Conservation (phyloP, 2,329 filamentous ascomycete species). For the Aspergillus fischeri region DNA sequence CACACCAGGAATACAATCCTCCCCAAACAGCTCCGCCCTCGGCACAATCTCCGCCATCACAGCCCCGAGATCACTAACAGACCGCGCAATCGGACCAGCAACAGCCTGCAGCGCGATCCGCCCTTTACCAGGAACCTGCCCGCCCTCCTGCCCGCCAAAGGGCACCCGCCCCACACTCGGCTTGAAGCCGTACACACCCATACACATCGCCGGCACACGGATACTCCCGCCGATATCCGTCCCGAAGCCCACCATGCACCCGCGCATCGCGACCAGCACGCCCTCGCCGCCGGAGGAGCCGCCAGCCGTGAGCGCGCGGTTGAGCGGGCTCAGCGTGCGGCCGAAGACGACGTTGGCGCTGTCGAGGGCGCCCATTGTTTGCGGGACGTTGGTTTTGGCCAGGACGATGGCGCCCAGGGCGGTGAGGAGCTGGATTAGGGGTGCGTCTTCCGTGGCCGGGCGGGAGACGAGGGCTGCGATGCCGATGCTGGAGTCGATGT, state of each 20-base stretch:
- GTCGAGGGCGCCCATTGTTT: conserved; percentile 54
- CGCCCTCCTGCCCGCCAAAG: conserved; percentile 50
- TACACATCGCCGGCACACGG: conserved; percentile 48
- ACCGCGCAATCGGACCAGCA: conserved; percentile 40
- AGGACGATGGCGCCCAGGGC: conserved; percentile 63
- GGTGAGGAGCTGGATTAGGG: conserved; percentile 56
- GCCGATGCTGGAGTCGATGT: conserved; percentile 52
- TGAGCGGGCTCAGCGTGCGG: conserved; percentile 60
- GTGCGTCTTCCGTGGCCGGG: conserved; percentile 53
- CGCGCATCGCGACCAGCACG: conserved; percentile 55
- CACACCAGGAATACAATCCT: conserved; percentile 40
- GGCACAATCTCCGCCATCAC: conserved; percentile 52
- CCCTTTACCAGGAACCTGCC: conserved; percentile 43
- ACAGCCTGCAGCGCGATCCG: conserved; percentile 50
- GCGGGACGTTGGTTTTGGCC: conserved; percentile 66
- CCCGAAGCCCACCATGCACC: conserved; percentile 57
- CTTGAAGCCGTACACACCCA: conserved; percentile 51
- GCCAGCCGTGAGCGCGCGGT: conserved; percentile 57
- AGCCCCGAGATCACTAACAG: conserved; percentile 38
- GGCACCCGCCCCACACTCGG: conserved; percentile 47
- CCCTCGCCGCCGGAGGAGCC: conserved; percentile 65
- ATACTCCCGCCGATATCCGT: conserved; percentile 56
- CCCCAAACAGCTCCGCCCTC: conserved; percentile 51
- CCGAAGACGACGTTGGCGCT: conserved; percentile 60
- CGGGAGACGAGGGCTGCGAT: conserved; percentile 59